A percentile compares a stretch with the other conserved stretches of the same genome.
Conservation (phyloP, 306 rosid species). For the Psophocarpus tetragonolobus region DNA sequence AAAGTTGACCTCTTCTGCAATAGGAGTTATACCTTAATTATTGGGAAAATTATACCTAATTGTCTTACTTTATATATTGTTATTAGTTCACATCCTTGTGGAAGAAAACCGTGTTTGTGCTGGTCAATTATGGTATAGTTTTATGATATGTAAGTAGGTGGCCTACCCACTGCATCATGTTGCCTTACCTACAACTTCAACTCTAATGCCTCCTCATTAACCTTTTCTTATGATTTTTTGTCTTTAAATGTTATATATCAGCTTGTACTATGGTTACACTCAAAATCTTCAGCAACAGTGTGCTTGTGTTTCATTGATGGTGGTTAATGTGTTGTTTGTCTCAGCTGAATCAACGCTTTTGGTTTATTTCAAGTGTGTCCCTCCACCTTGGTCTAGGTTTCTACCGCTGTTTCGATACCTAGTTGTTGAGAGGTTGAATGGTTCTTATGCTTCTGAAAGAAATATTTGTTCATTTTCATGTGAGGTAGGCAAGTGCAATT, state of each 20-base stretch:
- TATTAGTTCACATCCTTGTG: background rate
- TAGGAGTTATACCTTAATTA: background rate
- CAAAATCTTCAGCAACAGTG: slow-evolving; percentile 31
- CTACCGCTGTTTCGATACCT: slow-evolving; percentile 55
- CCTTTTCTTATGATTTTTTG: slow-evolving; percentile 20
- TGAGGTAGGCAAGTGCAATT: slow-evolving; percentile 42
- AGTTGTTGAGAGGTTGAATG: slow-evolving; percentile 41
- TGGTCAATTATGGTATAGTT: background rate
- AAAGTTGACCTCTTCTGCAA: background rate
- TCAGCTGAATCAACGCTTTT: slow-evolving; percentile 48
- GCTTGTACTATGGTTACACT: slow-evolving; percentile 30
- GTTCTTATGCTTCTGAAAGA: slow-evolving; percentile 56
- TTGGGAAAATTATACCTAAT: background rate
- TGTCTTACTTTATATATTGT: background rate
- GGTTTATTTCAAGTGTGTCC: slow-evolving; percentile 46
- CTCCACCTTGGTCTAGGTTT: slow-evolving; percentile 49
- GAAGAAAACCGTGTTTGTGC: background rate
- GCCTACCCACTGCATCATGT: background rate
- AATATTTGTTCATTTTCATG: slow-evolving; percentile 51
- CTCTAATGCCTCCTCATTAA: background rate
- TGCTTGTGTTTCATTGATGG: slow-evolving; percentile 31
- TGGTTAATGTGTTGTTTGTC: slow-evolving; percentile 1
- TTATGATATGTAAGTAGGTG: background rate
- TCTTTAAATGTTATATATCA: slow-evolving; percentile 35
- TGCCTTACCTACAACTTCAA: slow-evolving; percentile 7